Evolutionary conservation across 768 basidiomycete species (phyloP).

Genomic region (Xerocomellus intermedius): DNA sequence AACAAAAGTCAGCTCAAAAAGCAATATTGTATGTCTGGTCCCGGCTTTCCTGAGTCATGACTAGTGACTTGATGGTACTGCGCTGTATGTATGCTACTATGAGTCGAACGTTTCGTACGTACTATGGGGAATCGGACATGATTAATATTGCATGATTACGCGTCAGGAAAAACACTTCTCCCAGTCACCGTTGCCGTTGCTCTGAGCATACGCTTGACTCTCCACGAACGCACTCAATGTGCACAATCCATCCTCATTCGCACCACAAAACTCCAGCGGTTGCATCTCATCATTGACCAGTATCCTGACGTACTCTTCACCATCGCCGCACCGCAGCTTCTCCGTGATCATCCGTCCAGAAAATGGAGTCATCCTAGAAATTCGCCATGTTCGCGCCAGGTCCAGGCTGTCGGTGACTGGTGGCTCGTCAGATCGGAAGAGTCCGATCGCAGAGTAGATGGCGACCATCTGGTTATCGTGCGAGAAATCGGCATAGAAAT

Average conservation of each 20-base stretch:
- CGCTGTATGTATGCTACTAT: too few relatives aligned
- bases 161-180: conserved; percentile 51
- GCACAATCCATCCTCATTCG: conserved; percentile 56
- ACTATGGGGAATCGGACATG: neutral
- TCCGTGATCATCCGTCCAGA: conserved; percentile 73
- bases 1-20: too few relatives aligned
- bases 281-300: conserved; percentile 75
- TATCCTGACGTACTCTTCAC: conserved; percentile 59
- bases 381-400: conserved; percentile 46
- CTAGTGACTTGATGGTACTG: too few relatives aligned
- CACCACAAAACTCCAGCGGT: conserved; percentile 60
- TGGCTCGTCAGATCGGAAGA: conserved; percentile 38
- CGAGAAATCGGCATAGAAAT: conserved; percentile 77
- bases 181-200: conserved; percentile 70
- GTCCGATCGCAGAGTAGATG: conserved; percentile 64
- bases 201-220: conserved; percentile 68
- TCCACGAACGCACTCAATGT: conserved; percentile 60
- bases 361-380: conserved; percentile 70
- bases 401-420: conserved; percentile 21
- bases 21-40: too few relatives aligned
- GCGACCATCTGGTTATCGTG: conserved; percentile 87
- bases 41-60: too few relatives aligned
- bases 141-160: neutral
- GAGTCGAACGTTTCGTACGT: neutral
- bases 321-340: conserved; percentile 47